phyloP scores from a whole-genome alignment of 73 alveolate genomes.

The Stentor roeselii region DNA sequence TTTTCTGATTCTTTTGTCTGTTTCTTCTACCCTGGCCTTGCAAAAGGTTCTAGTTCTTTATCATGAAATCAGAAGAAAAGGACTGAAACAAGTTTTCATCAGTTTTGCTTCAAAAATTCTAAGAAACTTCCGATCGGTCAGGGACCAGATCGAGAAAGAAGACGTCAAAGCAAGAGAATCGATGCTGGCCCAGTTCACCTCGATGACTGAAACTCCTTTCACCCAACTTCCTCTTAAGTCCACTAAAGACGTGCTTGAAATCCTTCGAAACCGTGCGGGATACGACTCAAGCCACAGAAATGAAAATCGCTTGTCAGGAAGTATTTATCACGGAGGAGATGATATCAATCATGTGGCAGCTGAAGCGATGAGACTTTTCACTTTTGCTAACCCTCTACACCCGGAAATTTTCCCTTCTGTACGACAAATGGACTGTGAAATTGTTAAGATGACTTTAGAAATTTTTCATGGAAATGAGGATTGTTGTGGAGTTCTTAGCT shows the following conservation, averaged over 20 bases:
- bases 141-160: not conserved
- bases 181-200: not conserved
- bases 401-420: constrained; percentile 73
- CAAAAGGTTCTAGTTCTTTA: not conserved
- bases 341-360: constrained; percentile 51
- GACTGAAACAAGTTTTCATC: not conserved
- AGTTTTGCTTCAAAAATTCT: not conserved
- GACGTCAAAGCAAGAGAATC: constrained; percentile 11
- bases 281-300: constrained; percentile 28
- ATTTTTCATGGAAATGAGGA: constrained; percentile 91
- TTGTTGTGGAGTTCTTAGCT: constrained; percentile 86
- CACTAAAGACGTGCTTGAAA: constrained; percentile 35
- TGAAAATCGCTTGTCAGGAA: constrained; percentile 66
- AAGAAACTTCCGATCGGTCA: not conserved
- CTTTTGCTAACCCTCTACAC: constrained; percentile 86
- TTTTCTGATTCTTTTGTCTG: not conserved
- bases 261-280: constrained; percentile 39
- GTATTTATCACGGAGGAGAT: constrained; percentile 57
- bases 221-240: not conserved
- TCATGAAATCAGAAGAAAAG: not conserved
- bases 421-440: constrained; percentile 86
- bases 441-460: constrained; percentile 83
- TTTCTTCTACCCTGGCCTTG: not conserved
- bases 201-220: not conserved
- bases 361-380: constrained; percentile 63